Evolutionary conservation across 345 rosid species (phyloP), one percentile per base, ranked within the genome.

Genomic region (Laguncularia racemosa): DNA sequence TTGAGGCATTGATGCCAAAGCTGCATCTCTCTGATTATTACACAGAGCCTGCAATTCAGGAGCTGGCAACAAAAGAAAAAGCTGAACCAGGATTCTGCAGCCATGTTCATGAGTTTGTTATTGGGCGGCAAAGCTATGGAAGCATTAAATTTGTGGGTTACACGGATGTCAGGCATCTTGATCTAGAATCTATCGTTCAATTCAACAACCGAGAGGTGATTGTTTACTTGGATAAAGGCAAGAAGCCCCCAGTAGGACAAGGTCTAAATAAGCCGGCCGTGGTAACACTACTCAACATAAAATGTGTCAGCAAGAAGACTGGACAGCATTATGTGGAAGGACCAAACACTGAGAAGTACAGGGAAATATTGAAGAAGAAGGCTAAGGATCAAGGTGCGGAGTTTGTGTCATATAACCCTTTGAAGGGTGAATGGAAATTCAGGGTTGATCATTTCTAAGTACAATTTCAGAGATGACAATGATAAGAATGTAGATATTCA

Each of bases 261-360:
- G 97, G 95, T 28, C 77, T 89, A 21, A 89, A 89, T 20, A 86
- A 89, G 68, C 86, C 91, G 17, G 91, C 97, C 1, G 91, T 77
- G 65, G 89, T 89, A n/a, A 86, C 89, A 9, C 81, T 89, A 54
- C 84, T 89, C 18, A 89, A 86, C 73, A 82, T 89, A 52, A 89
- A 84, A 67, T 89, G 95, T 71, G 71, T 82, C 12, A 89, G 84
- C 64, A 89, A 78, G 52, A 82, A 77, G 76, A 84, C 71, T 0
- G 79, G 91, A 47, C 71, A 61, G 10, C 91, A 86, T 56, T 78
- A 70, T 52, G 77, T 67, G 13, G 88, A 79, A 73, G 97, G 97
- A 9, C 59, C 68, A 2, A 79, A 67, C 51, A 67, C 79, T 18
- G 97, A 77, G 50, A 86, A 62, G 68, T 89, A 82, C 38, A 79